Evolutionary conservation across 225 moss, liverwort and hornwort genomes (phyloP).

Genomic region (Rhytidiadelphus loreus): DNA sequence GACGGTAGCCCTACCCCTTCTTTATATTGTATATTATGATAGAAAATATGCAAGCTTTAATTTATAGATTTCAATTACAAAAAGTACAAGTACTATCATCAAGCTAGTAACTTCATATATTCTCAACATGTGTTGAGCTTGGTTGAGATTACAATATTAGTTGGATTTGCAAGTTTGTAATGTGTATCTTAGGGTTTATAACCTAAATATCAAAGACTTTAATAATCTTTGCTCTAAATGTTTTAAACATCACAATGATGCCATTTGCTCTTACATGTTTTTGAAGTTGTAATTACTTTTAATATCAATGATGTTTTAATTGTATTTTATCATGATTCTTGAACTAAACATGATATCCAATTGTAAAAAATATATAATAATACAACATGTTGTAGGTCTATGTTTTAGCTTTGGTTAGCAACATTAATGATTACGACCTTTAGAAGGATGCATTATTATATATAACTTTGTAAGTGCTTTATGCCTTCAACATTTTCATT

Average conservation of each 20-base stretch:
- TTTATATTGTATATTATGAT: background rate
- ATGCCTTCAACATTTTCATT: background rate
- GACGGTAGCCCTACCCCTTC: background rate
- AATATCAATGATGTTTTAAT: background rate
- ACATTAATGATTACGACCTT: background rate
- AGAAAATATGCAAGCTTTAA: background rate
- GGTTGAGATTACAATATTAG: background rate
- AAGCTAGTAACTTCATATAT: background rate
- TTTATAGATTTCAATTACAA: background rate
- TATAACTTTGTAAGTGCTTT: background rate
- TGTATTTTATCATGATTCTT: background rate
- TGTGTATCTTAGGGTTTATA: background rate
- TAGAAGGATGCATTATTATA: background rate
- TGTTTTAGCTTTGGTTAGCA: background rate
- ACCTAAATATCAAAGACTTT: background rate
- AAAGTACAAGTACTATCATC: background rate
- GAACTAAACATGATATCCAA: background rate
- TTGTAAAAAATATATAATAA: background rate
- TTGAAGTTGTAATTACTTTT: background rate
- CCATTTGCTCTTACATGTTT: background rate
- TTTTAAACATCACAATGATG: background rate
- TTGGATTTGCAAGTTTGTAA: background rate
- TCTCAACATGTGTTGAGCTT: background rate
- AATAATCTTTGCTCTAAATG: background rate
- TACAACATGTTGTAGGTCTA: background rate